Base-by-base conservation (phyloP, 1,139 yeast species). In the Nematodospora anomalae region DNA sequence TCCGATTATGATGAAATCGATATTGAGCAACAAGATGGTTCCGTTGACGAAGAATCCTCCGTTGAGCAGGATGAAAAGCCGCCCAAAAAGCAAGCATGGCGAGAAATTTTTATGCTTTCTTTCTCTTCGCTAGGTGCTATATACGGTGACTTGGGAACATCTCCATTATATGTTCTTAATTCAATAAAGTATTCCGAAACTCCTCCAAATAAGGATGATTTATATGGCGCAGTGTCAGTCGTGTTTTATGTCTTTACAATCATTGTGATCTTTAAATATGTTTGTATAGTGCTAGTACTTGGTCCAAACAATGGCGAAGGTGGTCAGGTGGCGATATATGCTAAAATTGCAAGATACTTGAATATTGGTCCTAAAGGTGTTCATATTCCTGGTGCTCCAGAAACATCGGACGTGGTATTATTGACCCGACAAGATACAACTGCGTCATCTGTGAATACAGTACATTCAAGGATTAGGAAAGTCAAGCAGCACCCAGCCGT, bases 301-400 rank as follows among this genome's bases (percentile, higher is more conserved):
- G 83, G 82, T 12, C 76, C 79, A 6, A 75, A 77, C 50, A 64
- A 73, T 31, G 79, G 79, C 28, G 80, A 78, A 51, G 83, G 83
- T 45, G 83, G 83, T 1, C 81, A 76, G 44, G 72, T 78, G 21
- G 83, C 83, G 13, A 68, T 78, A 28, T 77, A 77, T 47, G 76
- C 81, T 18, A 76, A 76, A 48, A 65, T 78, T 23, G 79, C 81
- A 6, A 58, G 77, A 27, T 60, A 59, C 33, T 56, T 75, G 43
- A 64, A 64, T 24, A 58, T 74, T 40, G 79, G 78, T 6, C 77
- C 77, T 4, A 60, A 58, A 35, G 76, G 76, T 6, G 76, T 71
- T 6, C 51, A 54, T 29, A 62, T 67, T 23, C 73, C 74, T 3
- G 73, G 74, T 21, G 49, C 63, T 1, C 55, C 65, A 2, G 64